These are phyloP conservation scores for Stemphylium vesicarium DNA, from an alignment of 2,329 filamentous ascomycete genomes.

Conservation along the genomic window DNA sequence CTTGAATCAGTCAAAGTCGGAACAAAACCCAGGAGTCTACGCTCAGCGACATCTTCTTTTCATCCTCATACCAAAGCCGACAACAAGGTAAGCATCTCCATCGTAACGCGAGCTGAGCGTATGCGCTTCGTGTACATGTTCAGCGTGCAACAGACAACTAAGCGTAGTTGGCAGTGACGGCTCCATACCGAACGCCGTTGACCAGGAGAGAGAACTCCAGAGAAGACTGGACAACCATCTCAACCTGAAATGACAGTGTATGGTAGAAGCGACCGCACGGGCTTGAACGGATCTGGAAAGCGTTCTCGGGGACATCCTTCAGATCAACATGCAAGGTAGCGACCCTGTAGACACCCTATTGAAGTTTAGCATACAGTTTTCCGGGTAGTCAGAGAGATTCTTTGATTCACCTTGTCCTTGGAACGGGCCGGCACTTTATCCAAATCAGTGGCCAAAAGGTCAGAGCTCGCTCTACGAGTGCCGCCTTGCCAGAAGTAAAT, in stretches of 20 bases:
- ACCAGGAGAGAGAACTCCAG: conserved; percentile 24
- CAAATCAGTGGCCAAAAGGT: conserved; percentile 8
- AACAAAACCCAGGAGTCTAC: no score
- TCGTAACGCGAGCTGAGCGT: no score
- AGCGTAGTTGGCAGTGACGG: conserved; percentile 22
- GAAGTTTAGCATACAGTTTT: no score
- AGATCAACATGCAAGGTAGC: conserved; percentile 20
- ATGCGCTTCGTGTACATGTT: no score
- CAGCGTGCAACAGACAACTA: background rate
- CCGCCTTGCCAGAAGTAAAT: conserved; percentile 10
- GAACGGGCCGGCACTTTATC: conserved; percentile 5
- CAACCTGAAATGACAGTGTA: background rate
- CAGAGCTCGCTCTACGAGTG: accelerated
- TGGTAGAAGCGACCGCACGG: conserved; percentile 1
- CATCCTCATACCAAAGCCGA: no score
- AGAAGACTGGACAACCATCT: conserved; percentile 24
- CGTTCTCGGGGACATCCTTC: conserved; percentile 6
- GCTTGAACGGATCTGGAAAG: background rate
- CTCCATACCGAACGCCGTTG: conserved; percentile 16
- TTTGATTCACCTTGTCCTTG: conserved; percentile 1
- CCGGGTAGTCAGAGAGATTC: no score
- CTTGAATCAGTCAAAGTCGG: no score
- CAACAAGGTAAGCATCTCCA: no score
- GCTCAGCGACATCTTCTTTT: no score
- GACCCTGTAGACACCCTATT: conserved; percentile 5